A percentile compares a stretch with the other conserved stretches of the same genome.
phyloP scores from a whole-genome alignment of 73 alveolate species.

The Paramecium primaurelia region DNA sequence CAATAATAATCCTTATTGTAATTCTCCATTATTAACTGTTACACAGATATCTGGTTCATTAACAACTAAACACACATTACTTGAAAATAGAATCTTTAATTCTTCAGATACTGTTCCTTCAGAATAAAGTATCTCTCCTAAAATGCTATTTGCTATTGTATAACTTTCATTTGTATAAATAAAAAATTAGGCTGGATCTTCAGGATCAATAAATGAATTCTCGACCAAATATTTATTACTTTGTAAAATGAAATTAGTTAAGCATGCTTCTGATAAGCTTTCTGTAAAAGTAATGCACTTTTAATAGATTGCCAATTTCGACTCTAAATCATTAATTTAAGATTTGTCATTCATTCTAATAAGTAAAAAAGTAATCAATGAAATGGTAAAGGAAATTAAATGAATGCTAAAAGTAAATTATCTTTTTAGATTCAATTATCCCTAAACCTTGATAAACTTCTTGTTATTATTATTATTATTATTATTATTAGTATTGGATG shows the following conservation, averaged over 20 bases:
- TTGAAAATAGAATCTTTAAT: neutral
- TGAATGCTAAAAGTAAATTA: neutral
- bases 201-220: neutral
- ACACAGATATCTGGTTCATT: neutral
- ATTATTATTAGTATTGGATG: neutral
- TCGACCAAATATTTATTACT: neutral
- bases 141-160: neutral
- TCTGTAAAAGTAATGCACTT: constrained; percentile 32
- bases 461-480: neutral
- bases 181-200: neutral
- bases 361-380: neutral
- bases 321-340: neutral
- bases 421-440: neutral
- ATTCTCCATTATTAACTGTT: neutral
- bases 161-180: neutral
- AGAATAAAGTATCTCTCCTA: neutral
- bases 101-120: neutral
- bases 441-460: neutral
- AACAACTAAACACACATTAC: neutral
- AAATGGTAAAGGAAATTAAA: neutral
- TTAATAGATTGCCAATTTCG: neutral
- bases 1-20: neutral
- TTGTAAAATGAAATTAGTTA: constrained; percentile 8
- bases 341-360: neutral
- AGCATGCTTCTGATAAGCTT: neutral